Percentiles rank a stretch among this genome's conserved stretches.
These are phyloP conservation scores for Barbarea vulgaris DNA, from an alignment of 345 rosid genomes.

Conservation along the genomic window DNA sequence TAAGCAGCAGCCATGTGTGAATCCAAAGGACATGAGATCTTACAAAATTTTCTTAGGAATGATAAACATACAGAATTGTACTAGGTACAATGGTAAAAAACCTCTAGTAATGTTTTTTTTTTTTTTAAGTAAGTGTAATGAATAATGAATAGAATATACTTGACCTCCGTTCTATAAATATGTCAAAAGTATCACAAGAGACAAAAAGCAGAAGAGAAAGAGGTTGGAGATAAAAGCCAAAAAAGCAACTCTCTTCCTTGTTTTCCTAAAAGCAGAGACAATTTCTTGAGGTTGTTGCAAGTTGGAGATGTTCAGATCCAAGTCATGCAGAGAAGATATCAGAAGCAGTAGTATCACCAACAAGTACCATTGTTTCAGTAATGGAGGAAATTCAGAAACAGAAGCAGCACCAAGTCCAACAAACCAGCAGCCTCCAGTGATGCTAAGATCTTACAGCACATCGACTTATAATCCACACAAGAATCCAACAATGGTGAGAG, in stretches of 20 bases:
- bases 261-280: slow-evolving; percentile 41
- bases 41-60: slow-evolving; percentile 32
- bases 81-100: slow-evolving; percentile 10
- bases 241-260: slow-evolving; percentile 40
- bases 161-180: slow-evolving; percentile 2
- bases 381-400: slow-evolving; percentile 8
- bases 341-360: slow-evolving; percentile 28
- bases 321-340: slow-evolving; percentile 44
- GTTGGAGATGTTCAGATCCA: slow-evolving; percentile 39
- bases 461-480: slow-evolving; percentile 36
- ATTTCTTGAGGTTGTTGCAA: slow-evolving; percentile 27
- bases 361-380: slow-evolving; percentile 28
- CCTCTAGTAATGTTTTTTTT: neutral
- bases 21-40: slow-evolving; percentile 30
- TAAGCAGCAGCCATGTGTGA: slow-evolving; percentile 26
- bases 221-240: slow-evolving; percentile 60
- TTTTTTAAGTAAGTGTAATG: neutral
- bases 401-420: slow-evolving; percentile 22
- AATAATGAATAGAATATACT: neutral
- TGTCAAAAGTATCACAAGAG: slow-evolving; percentile 44
- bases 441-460: slow-evolving; percentile 42
- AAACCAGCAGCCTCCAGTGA: slow-evolving; percentile 33
- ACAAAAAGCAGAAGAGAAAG: slow-evolving; percentile 47
- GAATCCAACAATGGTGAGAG: slow-evolving; percentile 35
- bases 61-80: slow-evolving; percentile 26